Evolutionary conservation across 2,329 filamentous ascomycete genomes (phyloP).

Genomic region (Dryadomyces quercivorus): DNA sequence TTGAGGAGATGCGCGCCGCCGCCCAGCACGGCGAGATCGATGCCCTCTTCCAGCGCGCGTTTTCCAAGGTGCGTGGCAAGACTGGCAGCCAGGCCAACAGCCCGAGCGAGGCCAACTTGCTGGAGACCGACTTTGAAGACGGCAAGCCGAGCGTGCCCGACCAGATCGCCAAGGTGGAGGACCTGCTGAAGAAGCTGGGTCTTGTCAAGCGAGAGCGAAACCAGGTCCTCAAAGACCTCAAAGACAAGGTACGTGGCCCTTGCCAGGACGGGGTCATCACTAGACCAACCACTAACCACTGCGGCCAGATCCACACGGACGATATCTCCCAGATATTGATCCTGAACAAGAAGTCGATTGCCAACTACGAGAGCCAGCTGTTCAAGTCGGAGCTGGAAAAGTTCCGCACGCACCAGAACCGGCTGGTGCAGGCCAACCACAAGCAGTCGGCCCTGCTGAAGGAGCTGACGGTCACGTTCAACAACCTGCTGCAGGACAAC

Average conservation of each 20-base stretch:
- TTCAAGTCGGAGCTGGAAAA: conserved; percentile 98
- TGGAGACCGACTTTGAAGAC: conserved; percentile 90
- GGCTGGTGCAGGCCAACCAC: conserved; percentile 84
- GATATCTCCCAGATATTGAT: conserved; percentile 97
- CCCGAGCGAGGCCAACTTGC: conserved; percentile 61
- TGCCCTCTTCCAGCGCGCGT: conserved; percentile 74
- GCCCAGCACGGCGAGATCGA: conserved; percentile 80
- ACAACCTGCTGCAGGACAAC: conserved; percentile 82
- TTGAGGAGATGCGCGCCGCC: conserved; percentile 89
- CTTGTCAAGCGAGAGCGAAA: conserved; percentile 83
- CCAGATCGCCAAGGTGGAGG: conserved; percentile 81
- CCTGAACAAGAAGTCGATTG: conserved; percentile 91
- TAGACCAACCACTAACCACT: not conserved
- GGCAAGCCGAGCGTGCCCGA: conserved; percentile 69
- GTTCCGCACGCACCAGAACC: conserved; percentile 83
- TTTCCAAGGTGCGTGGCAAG: conserved; percentile 62
- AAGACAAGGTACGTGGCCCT: conserved; percentile 65
- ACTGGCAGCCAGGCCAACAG: conserved; percentile 50
- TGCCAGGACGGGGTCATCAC: not conserved
- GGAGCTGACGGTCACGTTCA: conserved; percentile 79
- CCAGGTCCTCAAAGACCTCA: conserved; percentile 90
- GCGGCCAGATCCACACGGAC: conserved; percentile 70
- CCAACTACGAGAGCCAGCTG: conserved; percentile 80
- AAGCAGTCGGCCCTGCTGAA: conserved; percentile 93
- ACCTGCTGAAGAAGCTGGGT: conserved; percentile 80